Evolutionary conservation across 305 asterid genomes (phyloP).

Genomic region (Withania somnifera): DNA sequence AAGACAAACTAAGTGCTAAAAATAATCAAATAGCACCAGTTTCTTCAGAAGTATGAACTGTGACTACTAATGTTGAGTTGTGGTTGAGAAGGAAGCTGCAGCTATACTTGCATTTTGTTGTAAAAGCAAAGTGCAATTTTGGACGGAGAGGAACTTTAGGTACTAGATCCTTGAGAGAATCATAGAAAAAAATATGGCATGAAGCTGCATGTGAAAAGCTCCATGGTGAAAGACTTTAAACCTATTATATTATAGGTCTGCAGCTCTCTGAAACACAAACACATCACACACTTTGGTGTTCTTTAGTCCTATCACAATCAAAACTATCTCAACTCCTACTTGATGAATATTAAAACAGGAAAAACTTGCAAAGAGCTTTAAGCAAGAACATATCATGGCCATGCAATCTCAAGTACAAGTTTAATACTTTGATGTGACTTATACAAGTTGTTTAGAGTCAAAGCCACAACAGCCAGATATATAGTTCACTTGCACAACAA

Average conservation of each 20-base stretch:
- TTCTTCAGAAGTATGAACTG: not conserved
- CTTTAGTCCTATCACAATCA: not conserved
- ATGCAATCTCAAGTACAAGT: not conserved
- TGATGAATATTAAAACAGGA: not conserved
- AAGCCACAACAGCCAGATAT: not conserved
- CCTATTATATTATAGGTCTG: not conserved
- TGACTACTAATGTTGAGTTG: not conserved
- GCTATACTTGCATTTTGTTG: not conserved
- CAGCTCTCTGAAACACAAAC: not conserved
- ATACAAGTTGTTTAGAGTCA: not conserved
- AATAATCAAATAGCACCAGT: not conserved
- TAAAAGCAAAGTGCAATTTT: not conserved
- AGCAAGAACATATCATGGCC: not conserved
- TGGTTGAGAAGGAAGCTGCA: not conserved
- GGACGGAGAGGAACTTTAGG: not conserved
- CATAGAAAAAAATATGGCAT: not conserved
- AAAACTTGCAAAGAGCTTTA: not conserved
- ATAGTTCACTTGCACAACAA: not conserved
- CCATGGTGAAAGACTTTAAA: not conserved
- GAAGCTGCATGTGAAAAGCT: not conserved
- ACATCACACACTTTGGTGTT: not conserved
- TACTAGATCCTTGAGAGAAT: not conserved
- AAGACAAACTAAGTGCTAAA: not conserved
- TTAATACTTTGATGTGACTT: not conserved
- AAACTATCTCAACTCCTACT: not conserved